These are phyloP conservation scores for Hypoxylon lienhwacheense DNA, from an alignment of 495 filamentous ascomycete genomes.

Conservation along the genomic window DNA sequence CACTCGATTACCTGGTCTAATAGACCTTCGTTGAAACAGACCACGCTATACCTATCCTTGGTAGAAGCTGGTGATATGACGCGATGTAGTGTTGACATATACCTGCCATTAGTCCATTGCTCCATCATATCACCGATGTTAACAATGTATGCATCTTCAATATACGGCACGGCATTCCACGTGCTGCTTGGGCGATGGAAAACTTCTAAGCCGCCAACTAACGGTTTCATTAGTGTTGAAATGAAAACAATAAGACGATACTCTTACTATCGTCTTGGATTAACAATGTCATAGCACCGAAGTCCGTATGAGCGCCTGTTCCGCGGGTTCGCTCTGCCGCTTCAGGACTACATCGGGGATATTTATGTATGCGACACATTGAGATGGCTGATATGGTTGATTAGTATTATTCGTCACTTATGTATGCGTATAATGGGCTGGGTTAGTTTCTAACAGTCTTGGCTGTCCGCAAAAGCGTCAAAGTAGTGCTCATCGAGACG, in stretches of 20 bases:
- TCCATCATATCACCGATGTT: constrained; percentile 57
- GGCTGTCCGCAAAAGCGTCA: constrained; percentile 44
- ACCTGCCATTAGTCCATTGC: constrained; percentile 49
- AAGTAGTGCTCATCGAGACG: constrained; percentile 46
- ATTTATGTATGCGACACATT: constrained; percentile 42
- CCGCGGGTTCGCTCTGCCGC: constrained; percentile 39
- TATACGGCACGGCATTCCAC: constrained; percentile 51
- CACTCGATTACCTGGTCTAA: constrained; percentile 43
- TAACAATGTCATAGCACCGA: constrained; percentile 50
- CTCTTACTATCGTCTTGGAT: constrained; percentile 48
- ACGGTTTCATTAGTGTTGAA: background rate
- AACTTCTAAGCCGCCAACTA: constrained; percentile 50
- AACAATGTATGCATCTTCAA: constrained; percentile 53
- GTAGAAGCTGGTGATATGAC: constrained; percentile 49
- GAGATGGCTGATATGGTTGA: constrained; percentile 24
- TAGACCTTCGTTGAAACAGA: constrained; percentile 52
- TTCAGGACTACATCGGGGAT: constrained; percentile 24
- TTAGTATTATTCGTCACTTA: constrained; percentile 5
- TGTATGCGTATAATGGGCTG: background rate
- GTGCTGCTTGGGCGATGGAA: constrained; percentile 42
- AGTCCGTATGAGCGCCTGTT: constrained; percentile 56
- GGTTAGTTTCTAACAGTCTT: constrained; percentile 32
- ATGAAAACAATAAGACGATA: background rate
- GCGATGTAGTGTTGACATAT: constrained; percentile 54
- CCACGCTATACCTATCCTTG: constrained; percentile 52